Conservation (phyloP, 768 basidiomycete species). For the Leccinum rimulosum region DNA sequence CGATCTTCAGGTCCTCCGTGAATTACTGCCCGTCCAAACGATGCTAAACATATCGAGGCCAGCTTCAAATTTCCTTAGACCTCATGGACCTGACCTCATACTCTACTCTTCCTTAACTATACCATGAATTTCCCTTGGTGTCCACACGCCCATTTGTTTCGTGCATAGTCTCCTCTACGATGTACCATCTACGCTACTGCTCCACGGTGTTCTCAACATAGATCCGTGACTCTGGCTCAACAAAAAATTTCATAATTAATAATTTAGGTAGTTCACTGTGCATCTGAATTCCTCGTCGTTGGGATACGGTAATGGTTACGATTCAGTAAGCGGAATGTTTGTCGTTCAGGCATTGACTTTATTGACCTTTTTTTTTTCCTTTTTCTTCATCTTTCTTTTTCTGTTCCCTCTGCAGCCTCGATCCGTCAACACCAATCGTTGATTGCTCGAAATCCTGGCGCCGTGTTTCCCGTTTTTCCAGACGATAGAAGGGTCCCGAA, state of each 20-base stretch:
- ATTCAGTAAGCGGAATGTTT: conserved; percentile 25
- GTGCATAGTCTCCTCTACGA: conserved; percentile 31
- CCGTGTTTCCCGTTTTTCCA: background rate
- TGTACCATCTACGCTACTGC: conserved; percentile 29
- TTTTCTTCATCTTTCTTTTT: background rate
- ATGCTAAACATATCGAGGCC: conserved; percentile 16
- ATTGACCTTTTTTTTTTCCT: conserved; percentile 15
- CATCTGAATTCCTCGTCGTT: conserved; percentile 15
- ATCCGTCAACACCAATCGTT: background rate
- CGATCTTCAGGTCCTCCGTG: conserved; percentile 11
- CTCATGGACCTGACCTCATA: conserved; percentile 25
- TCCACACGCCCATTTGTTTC: conserved; percentile 16
- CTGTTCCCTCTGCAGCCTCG: conserved; percentile 3
- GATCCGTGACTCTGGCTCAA: conserved; percentile 23
- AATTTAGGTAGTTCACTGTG: conserved; percentile 25
- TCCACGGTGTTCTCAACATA: conserved; percentile 25
- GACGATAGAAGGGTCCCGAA: background rate
- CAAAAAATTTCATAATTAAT: conserved; percentile 21
- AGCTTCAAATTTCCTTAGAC: conserved; percentile 19
- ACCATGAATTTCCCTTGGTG: conserved; percentile 22
- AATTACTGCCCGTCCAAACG: conserved; percentile 11
- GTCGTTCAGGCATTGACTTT: background rate
- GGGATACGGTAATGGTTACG: background rate
- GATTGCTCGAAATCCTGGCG: background rate
- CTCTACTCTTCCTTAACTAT: conserved; percentile 30